Evolutionary conservation across 352 stramenopile genomes (phyloP).

Genomic region (Phytophthora boehmeriae): DNA sequence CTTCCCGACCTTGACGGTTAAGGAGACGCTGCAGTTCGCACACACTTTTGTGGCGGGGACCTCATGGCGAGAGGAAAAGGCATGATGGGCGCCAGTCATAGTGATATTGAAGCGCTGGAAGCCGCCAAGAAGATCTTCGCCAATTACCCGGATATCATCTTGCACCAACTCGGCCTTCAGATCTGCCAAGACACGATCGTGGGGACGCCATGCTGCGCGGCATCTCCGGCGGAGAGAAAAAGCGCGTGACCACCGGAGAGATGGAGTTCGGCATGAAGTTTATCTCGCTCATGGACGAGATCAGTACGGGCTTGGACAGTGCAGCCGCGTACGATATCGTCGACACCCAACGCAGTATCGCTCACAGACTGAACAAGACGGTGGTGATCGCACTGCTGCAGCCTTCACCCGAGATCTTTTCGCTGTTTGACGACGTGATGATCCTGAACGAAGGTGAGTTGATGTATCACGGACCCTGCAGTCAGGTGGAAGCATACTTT

Average conservation of each 20-base stretch:
- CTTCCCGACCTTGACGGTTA: slow-evolving; percentile 15
- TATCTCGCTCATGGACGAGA: slow-evolving; percentile 88
- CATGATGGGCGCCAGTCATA: slow-evolving; percentile 7
- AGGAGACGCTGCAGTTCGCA: slow-evolving; percentile 22
- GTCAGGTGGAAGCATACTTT: slow-evolving; percentile 37
- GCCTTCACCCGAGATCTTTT: slow-evolving; percentile 89
- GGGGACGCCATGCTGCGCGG: slow-evolving; percentile 53
- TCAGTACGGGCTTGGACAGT: slow-evolving; percentile 91
- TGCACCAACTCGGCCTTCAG: slow-evolving; percentile 36
- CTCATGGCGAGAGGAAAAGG: slow-evolving; percentile 3
- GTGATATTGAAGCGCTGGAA: slow-evolving; percentile 8
- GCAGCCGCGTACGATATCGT: slow-evolving; percentile 42
- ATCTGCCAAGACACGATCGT: slow-evolving; percentile 52
- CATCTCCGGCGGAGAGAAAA: slow-evolving; percentile 65
- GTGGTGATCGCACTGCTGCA: slow-evolving; percentile 74
- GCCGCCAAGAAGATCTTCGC: slow-evolving; percentile 26
- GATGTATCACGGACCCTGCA: slow-evolving; percentile 62
- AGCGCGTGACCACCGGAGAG: slow-evolving; percentile 69
- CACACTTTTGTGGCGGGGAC: slow-evolving; percentile 15
- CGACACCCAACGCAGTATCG: slow-evolving; percentile 25
- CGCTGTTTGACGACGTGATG: slow-evolving; percentile 68
- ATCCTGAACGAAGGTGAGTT: slow-evolving; percentile 56
- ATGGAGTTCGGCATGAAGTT: slow-evolving; percentile 81
- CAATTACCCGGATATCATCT: slow-evolving; percentile 44
- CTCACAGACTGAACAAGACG: slow-evolving; percentile 30